These are phyloP conservation scores for Helotiales sp. DNA, from an alignment of 2,329 filamentous ascomycete genomes.

Conservation along the genomic window DNA sequence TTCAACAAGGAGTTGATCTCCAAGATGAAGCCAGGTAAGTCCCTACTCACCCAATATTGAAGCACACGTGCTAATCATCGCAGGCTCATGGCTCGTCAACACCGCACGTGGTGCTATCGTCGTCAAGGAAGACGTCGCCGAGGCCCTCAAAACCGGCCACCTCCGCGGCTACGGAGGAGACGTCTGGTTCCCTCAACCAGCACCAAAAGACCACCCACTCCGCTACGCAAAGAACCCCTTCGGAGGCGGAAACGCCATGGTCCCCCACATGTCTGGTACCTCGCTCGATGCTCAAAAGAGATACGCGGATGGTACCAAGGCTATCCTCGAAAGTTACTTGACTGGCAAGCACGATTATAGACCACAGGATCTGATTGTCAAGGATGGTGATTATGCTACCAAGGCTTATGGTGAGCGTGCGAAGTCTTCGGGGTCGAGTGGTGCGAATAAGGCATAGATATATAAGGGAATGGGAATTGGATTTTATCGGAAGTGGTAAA, in stretches of 20 bases:
- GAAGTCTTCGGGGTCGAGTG: slow-evolving; percentile 19
- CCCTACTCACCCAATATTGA: slow-evolving; percentile 57
- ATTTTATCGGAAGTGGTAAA: too few relatives aligned
- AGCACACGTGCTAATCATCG: slow-evolving; percentile 36
- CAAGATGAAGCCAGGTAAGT: slow-evolving; percentile 98
- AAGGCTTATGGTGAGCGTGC: slow-evolving; percentile 52
- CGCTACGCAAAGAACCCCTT: slow-evolving; percentile 92
- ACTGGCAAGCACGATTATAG: slow-evolving; percentile 84
- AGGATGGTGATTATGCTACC: slow-evolving; percentile 89
- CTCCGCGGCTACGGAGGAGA: slow-evolving; percentile 86
- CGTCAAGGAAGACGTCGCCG: slow-evolving; percentile 98
- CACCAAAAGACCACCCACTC: slow-evolving; percentile 88
- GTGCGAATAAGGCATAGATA: slow-evolving; percentile 23
- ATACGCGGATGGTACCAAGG: slow-evolving; percentile 85
- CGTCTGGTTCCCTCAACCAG: slow-evolving; percentile 93
- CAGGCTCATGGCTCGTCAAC: slow-evolving; percentile 95
- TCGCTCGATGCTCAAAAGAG: slow-evolving; percentile 97
- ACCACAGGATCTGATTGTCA: slow-evolving; percentile 86
- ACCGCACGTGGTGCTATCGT: slow-evolving; percentile 98
- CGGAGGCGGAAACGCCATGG: slow-evolving; percentile 97
- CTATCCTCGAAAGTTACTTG: slow-evolving; percentile 90
- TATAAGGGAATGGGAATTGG: neutral
- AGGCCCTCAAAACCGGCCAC: slow-evolving; percentile 87
- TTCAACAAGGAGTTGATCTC: slow-evolving; percentile 98
- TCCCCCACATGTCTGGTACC: slow-evolving; percentile 97